Base-by-base conservation (phyloP, 306 rosid genomes). In the Quercus wislizeni region DNA sequence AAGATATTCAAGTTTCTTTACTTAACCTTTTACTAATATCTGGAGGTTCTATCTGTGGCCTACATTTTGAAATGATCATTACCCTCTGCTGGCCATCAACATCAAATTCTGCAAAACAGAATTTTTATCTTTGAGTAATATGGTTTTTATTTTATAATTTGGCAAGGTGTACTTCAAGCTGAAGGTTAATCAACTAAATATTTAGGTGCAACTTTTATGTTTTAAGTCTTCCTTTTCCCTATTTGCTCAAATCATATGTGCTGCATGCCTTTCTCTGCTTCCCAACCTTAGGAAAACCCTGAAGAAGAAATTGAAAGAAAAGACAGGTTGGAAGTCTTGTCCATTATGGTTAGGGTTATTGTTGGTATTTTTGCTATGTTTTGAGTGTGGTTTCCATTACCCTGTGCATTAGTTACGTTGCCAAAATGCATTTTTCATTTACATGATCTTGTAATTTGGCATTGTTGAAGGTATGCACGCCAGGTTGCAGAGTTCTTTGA, bases 401-500 rank as follows among this genome's bases (percentile, higher is more conserved):
- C 18, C 33, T 65, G 14, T 31, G 41, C 31, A 5, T 65, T 65
- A 15, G 19, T 27, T 54, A 31, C 43, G 52, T 61, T 61, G 33
- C 71, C 73, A 71, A 28, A 46, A 78, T 54, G 70, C 51, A 2
- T 71, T 71, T 67, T 41, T 12, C 2, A 25, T 10, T 19, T 30
- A 31, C 20, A 33, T 56, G 62, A 38, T 80, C 54, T 65, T 72
- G 55, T 62, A 30, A 71, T 81, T 57, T 69, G 78, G 65, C 38
- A 74, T 74, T 76, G 79, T 55, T 82, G 89, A 88, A 94, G 99
- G 90, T 92, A 93, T 86, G 99, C 99, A 2, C 94, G 92, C 43
- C 99, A 95, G 85, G 97, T 95, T 68, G 97, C 98, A 0, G 90
- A 91, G 85, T 95, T 95, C 80, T 95, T 95, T 78, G 97, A 91